Percentiles rank a stretch among this genome's conserved stretches.
Evolutionary conservation across 805 yeast species (phyloP).

Genomic region (Myxozyma mucilagina): DNA sequence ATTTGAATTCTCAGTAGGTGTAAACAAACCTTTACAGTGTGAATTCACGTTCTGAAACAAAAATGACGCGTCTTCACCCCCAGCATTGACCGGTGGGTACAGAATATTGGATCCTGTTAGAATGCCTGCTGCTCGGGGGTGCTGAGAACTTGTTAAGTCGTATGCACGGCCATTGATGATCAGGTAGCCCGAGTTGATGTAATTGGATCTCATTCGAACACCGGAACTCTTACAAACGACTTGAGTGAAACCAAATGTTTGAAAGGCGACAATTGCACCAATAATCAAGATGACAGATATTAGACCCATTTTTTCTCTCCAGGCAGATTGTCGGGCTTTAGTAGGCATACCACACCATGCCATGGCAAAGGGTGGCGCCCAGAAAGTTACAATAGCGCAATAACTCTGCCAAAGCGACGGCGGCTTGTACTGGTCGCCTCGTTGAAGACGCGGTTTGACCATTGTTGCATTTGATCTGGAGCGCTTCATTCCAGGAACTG

Average conservation of each 20-base stretch:
- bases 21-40: slow-evolving; percentile 76
- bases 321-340: slow-evolving; percentile 84
- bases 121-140: slow-evolving; percentile 82
- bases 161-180: slow-evolving; percentile 83
- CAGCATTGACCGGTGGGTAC: slow-evolving; percentile 85
- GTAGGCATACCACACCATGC: slow-evolving; percentile 73
- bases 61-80: slow-evolving; percentile 81
- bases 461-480: not conserved
- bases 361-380: slow-evolving; percentile 83
- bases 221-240: slow-evolving; percentile 64
- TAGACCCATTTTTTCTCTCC: slow-evolving; percentile 94
- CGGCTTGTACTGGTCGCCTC: slow-evolving; percentile 16
- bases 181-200: slow-evolving; percentile 60
- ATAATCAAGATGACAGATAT: slow-evolving; percentile 69
- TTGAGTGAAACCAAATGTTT: slow-evolving; percentile 87
- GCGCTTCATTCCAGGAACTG: not conserved
- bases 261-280: slow-evolving; percentile 77
- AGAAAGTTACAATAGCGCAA: slow-evolving; percentile 78
- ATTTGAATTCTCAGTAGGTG: slow-evolving; percentile 63
- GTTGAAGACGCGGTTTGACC: not conserved
- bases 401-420: slow-evolving; percentile 69
- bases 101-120: slow-evolving; percentile 66
- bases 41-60: slow-evolving; percentile 91
- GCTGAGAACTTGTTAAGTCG: slow-evolving; percentile 64
- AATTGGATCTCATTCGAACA: slow-evolving; percentile 57